phyloP scores from a whole-genome alignment of 805 yeast species.

The Torulaspora franciscae region DNA sequence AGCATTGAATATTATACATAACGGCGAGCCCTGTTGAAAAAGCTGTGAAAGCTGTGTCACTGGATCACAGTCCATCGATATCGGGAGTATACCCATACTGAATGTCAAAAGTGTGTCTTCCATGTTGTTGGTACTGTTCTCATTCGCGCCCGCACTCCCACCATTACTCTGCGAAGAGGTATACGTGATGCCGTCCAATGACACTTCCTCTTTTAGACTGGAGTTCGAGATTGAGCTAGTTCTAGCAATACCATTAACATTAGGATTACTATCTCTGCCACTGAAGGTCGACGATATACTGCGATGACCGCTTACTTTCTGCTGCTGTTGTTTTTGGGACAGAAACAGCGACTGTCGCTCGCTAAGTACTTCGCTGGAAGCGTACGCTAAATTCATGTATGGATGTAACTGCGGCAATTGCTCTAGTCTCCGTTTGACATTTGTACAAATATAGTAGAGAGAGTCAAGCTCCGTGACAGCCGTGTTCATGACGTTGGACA shows the following conservation, averaged over 20 bases:
- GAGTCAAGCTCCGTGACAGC: constrained; percentile 62
- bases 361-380: constrained; percentile 60
- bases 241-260: constrained; percentile 27
- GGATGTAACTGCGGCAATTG: constrained; percentile 64
- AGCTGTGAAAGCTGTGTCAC: constrained; percentile 86
- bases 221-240: constrained; percentile 35
- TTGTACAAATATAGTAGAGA: constrained; percentile 59
- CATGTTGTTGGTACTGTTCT: constrained; percentile 17
- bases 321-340: constrained; percentile 39
- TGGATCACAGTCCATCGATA: constrained; percentile 75
- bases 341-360: constrained; percentile 61
- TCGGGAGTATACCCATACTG: constrained; percentile 74
- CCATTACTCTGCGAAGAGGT: constrained; percentile 24
- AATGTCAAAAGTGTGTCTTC: constrained; percentile 47
- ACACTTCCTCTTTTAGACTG: constrained; percentile 35
- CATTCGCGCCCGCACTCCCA: constrained; percentile 9
- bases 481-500: constrained; percentile 52
- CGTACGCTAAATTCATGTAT: constrained; percentile 57
- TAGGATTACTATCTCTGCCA: constrained; percentile 20
- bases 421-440: constrained; percentile 51
- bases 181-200: constrained; percentile 26
- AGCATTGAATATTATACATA: constrained; percentile 77
- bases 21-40: constrained; percentile 87
- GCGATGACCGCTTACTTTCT: constrained; percentile 19
- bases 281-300: constrained; percentile 20